Evolutionary conservation across 2,329 filamentous ascomycete genomes (phyloP), one percentile per base, ranked within the genome.

Genomic region (Cryphonectria naterciae): DNA sequence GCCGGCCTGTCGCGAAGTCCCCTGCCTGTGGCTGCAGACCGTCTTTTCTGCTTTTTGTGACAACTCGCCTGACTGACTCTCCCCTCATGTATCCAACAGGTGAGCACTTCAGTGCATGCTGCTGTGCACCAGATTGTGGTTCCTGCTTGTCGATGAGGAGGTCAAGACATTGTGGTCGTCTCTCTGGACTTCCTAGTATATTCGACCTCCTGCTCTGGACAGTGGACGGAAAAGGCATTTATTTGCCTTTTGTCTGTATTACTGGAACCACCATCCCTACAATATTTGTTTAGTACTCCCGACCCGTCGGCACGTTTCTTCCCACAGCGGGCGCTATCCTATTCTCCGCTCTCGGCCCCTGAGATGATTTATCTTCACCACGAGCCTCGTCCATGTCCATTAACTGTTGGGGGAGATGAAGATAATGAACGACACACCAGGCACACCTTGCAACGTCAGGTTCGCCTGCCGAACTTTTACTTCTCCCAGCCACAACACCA

Each of bases 371-470:
- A 13, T 32, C 8, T 58, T 15, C 28, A 61, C 28, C 58, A 61
- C 28, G 32, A 61, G 28, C 19, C 28, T 61, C 58, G 28, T 61
- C 32, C 58, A n/a, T 61, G 58, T 35, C 35, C 10, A 35, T 35
- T 28, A 22, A 22, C 61, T 63, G 22, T 41, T 15, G 13, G 39
- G 28, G 22, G 4, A 22, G 19, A 49, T n/a, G 46, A 49, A n/a
- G 22, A n/a, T 49, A n/a, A n/a, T 49, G 17, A 19, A 19, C 43
- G 60, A 63, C 60, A 43, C 19, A 37, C 60, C 60, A 37, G 60
- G 60, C 32, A 41, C 60, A 63, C 60, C 60, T 63, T 63, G 60
- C 60, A 19, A 22, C 60, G 10, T 41, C 39, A 19, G 60, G 32
- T 7, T 10, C 37, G 19, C 28, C 56, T 35, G 17, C 28, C 28